phyloP scores from a whole-genome alignment of 2,329 filamentous ascomycete genomes.

The Aspergillus sergii region DNA sequence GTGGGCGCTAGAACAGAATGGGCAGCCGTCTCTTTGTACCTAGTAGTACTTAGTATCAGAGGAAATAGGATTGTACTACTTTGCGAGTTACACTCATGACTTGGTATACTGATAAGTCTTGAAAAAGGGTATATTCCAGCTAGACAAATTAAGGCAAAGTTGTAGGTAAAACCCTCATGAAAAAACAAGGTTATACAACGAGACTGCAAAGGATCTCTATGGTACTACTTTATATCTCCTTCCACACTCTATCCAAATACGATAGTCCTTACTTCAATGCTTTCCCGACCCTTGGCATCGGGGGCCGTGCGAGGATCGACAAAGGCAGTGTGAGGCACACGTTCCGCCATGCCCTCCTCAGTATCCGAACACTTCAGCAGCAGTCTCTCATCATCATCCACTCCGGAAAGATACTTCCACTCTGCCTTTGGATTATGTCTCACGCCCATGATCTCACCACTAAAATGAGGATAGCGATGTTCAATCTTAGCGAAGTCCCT shows the following conservation, averaged over 20 bases:
- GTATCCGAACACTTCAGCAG: conserved; percentile 79
- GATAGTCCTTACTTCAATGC: conserved; percentile 84
- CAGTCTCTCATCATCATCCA: conserved; percentile 70
- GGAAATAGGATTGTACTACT: too few relatives aligned
- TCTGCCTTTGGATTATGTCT: conserved; percentile 61
- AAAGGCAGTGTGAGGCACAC: conserved; percentile 76
- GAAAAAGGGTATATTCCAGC: too few relatives aligned
- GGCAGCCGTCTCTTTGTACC: too few relatives aligned
- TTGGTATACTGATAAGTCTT: too few relatives aligned
- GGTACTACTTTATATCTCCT: neutral
- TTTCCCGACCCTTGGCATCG: conserved; percentile 74
- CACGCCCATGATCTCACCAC: conserved; percentile 74
- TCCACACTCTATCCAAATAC: conserved; percentile 65
- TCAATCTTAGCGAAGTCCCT: conserved; percentile 71
- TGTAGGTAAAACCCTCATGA: neutral
- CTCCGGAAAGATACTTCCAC: conserved; percentile 81
- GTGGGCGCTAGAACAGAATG: too few relatives aligned
- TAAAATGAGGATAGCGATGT: conserved; percentile 72
- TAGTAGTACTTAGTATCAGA: too few relatives aligned
- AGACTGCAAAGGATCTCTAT: neutral
- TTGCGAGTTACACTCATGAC: too few relatives aligned
- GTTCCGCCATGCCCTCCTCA: conserved; percentile 49
- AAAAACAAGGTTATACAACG: neutral
- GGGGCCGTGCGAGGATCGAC: conserved; percentile 69
- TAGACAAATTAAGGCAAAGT: too few relatives aligned